These are phyloP conservation scores for Nigrospora osmanthi DNA, from an alignment of 2,329 filamentous ascomycete species.

Conservation along the genomic window DNA sequence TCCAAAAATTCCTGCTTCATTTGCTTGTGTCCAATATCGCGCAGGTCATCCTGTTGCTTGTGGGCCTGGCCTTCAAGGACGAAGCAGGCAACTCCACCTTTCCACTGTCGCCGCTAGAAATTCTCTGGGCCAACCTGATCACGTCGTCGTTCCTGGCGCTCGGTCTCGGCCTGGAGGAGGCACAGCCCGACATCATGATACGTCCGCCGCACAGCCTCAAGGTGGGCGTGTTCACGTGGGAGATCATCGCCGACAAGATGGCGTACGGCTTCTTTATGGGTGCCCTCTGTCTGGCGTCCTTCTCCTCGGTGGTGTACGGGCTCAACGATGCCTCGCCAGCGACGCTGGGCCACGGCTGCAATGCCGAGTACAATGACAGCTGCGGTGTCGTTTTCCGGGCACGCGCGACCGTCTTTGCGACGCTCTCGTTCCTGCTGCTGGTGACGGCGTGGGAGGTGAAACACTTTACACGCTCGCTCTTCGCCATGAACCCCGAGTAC, in stretches of 20 bases:
- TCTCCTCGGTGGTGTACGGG: slow-evolving; percentile 51
- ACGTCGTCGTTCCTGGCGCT: slow-evolving; percentile 66
- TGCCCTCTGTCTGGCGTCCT: slow-evolving; percentile 51
- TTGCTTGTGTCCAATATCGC: slow-evolving; percentile 63
- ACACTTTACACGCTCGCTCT: slow-evolving; percentile 61
- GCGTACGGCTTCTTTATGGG: slow-evolving; percentile 59
- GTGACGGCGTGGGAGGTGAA: slow-evolving; percentile 69
- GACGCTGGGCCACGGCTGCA: slow-evolving; percentile 48
- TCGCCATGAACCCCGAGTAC: slow-evolving; percentile 52
- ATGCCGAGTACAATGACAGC: slow-evolving; percentile 37
- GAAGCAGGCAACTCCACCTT: slow-evolving; percentile 51
- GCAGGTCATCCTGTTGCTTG: slow-evolving; percentile 60
- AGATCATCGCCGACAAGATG: slow-evolving; percentile 60
- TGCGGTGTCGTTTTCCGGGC: slow-evolving; percentile 57
- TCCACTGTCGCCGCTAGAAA: slow-evolving; percentile 63
- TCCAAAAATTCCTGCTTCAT: slow-evolving; percentile 63
- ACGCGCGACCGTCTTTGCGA: slow-evolving; percentile 61
- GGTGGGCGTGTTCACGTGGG: slow-evolving; percentile 54
- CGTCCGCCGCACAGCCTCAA: slow-evolving; percentile 56
- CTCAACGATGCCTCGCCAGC: slow-evolving; percentile 28
- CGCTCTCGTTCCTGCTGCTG: slow-evolving; percentile 59
- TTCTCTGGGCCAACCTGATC: slow-evolving; percentile 70
- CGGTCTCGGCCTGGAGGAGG: slow-evolving; percentile 63
- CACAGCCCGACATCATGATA: slow-evolving; percentile 58
- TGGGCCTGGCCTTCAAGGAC: slow-evolving; percentile 65